Evolutionary conservation across 2,329 filamentous ascomycete genomes (phyloP), one percentile per base, ranked within the genome.

Genomic region (Fusarium sp.): DNA sequence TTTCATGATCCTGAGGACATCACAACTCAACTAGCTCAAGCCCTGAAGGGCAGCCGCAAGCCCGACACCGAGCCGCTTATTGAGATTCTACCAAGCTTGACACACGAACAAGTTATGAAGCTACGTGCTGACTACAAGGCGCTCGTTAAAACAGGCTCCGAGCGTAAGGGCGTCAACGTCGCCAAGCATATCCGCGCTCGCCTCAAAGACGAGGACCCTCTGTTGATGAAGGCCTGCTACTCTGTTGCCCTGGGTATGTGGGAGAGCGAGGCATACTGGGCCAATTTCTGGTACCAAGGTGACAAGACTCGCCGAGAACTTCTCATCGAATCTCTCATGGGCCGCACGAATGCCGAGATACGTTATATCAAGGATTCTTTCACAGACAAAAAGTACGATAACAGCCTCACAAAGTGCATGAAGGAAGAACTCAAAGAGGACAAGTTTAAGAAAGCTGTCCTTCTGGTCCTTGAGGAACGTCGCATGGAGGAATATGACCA

Each of bases 231-330:
- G 81, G 92, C 92, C 9, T 94, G 92, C 76, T 98, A 98, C 79
- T 90, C 94, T 6, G 94, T 93, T 4, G 94, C 95, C 1, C 87
- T 98, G 1, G 96, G 96, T 12, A 87, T 88, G 55, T 98, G 94
- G 91, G 96, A 98, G 82, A 91, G 90, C 73, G 96, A 99, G 79
- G 93, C 94, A 1, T 97, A 97, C 84, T 99, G 96, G 94, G 94
- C 95, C 64, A 98, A 98, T 79, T 97, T 94, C 80, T 98, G 94
- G 91, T 98, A 98, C 81, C 95, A 98, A 77, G 91, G 91, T 40
- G 92, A 95, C 79, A 92, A 91, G 75, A 93, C 91, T 10, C 88
- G 94, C 4, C 89, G 94, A 8, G 95, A 98, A 80, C 85, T 99
- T 37, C 87, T 99, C 56, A 98, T 98, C 74, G 96, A 99, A 81